phyloP scores from a whole-genome alignment of 139 green algal species.

The Mychonastes homosphaera region DNA sequence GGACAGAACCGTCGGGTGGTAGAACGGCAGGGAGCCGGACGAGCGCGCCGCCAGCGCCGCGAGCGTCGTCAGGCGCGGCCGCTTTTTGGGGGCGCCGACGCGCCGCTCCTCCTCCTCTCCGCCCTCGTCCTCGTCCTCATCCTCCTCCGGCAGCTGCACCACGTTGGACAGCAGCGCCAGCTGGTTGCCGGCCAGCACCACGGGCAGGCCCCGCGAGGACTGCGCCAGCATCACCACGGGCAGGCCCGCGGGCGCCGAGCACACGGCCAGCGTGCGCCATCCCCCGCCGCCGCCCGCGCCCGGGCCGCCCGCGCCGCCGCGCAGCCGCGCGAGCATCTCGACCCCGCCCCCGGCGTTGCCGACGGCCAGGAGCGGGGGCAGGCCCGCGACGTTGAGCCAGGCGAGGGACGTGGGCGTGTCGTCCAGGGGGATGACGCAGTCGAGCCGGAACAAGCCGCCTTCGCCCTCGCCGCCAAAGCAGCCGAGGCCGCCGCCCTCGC shows the following conservation, averaged over 20 bases:
- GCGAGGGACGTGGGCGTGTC: slow-evolving; percentile 27
- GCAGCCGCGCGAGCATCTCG: slow-evolving; percentile 18
- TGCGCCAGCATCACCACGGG: background rate
- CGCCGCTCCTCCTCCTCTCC: background rate
- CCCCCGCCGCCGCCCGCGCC: background rate
- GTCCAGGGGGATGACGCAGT: slow-evolving; percentile 21
- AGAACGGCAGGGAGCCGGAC: slow-evolving; percentile 22
- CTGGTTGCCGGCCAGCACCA: slow-evolving; percentile 18
- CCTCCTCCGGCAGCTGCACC: background rate
- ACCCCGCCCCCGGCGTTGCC: slow-evolving; percentile 12
- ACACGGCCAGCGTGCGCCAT: slow-evolving; percentile 11
- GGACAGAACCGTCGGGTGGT: slow-evolving; percentile 18
- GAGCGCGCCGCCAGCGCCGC: slow-evolving; percentile 1
- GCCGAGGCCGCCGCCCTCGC: background rate
- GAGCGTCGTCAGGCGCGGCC: background rate
- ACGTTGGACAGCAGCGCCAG: slow-evolving; percentile 23
- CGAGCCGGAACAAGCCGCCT: slow-evolving; percentile 18
- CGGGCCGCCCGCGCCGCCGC: too few species aligned
- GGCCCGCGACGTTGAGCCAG: slow-evolving; percentile 23
- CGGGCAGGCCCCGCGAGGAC: slow-evolving; percentile 3
- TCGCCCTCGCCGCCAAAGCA: background rate
- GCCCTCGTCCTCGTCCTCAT: background rate
- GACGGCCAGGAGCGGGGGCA: slow-evolving; percentile 21
- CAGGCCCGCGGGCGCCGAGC: background rate
- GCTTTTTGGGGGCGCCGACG: background rate